Evolutionary conservation across 1,284 basidiomycete species (phyloP).

Genomic region (Xanthoconium separans): DNA sequence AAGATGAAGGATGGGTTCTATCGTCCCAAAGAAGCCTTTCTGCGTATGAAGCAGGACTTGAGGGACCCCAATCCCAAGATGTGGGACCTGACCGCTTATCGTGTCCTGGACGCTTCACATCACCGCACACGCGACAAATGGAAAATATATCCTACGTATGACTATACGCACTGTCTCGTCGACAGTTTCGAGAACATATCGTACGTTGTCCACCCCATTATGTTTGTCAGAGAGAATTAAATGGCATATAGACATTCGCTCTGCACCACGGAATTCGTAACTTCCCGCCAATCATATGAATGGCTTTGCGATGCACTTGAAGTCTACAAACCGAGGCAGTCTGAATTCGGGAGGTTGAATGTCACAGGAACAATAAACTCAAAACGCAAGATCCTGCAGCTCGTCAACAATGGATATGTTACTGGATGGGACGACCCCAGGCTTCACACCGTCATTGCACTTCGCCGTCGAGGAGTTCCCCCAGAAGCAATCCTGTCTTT

Average conservation of each 20-base stretch:
- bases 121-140: conserved; percentile 93
- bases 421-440: conserved; percentile 97
- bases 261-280: conserved; percentile 96
- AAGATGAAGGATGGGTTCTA: conserved; percentile 93
- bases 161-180: conserved; percentile 98
- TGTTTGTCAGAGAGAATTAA: neutral
- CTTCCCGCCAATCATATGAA: conserved; percentile 97
- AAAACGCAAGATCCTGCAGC: conserved; percentile 91
- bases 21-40: conserved; percentile 84
- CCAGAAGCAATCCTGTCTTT: conserved; percentile 95
- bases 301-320: conserved; percentile 98
- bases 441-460: conserved; percentile 95
- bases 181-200: conserved; percentile 99
- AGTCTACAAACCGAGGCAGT: conserved; percentile 98
- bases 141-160: conserved; percentile 97
- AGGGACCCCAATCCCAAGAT: conserved; percentile 96
- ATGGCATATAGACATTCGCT: conserved; percentile 78
- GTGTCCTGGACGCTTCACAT: conserved; percentile 88
- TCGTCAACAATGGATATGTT: conserved; percentile 86
- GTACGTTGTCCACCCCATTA: conserved; percentile 49
- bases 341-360: conserved; percentile 93
- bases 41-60: conserved; percentile 98
- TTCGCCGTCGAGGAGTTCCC: conserved; percentile 92
- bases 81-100: conserved; percentile 99
- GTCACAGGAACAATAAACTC: conserved; percentile 96